Evolutionary conservation across 192 early-diverging fungal species (phyloP).

Genomic region (Coemansia sp.): DNA sequence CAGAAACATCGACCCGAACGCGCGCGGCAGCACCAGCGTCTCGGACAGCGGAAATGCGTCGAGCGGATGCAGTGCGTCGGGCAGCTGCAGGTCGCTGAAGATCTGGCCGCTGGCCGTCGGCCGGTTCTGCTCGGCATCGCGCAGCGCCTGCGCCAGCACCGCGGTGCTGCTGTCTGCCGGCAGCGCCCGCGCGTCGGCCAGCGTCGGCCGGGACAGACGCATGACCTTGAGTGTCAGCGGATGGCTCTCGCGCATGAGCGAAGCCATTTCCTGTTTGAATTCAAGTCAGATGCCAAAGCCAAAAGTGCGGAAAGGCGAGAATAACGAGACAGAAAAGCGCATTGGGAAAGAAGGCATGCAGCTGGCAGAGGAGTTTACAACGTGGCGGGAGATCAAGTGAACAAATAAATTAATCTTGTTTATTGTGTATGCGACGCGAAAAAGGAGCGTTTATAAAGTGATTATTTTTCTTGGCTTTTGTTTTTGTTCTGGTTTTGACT

Average conservation of each 20-base stretch:
- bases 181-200: constrained; percentile 54
- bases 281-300: neutral
- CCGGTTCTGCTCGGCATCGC: constrained; percentile 45
- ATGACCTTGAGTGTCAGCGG: constrained; percentile 87
- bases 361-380: too few relatives aligned
- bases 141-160: constrained; percentile 27
- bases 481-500: constrained; percentile 22
- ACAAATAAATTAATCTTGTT: too few relatives aligned
- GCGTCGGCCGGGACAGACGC: constrained; percentile 78
- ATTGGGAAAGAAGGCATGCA: too few relatives aligned
- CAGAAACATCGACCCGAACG: constrained; percentile 92
- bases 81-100: constrained; percentile 33
- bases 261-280: constrained; percentile 18
- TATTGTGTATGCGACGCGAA: too few relatives aligned
- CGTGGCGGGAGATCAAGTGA: too few relatives aligned
- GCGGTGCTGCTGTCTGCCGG: constrained; percentile 39
- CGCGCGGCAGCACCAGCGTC: constrained; percentile 72
- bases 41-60: constrained; percentile 62
- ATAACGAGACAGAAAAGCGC: too few relatives aligned
- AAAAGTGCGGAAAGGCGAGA: too few relatives aligned
- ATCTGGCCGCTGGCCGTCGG: constrained; percentile 45
- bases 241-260: constrained; percentile 58
- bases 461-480: too few relatives aligned
- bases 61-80: constrained; percentile 48
- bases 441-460: too few relatives aligned